Base-by-base conservation (phyloP, 2,329 filamentous ascomycete species). In the Diplodia seriata region DNA sequence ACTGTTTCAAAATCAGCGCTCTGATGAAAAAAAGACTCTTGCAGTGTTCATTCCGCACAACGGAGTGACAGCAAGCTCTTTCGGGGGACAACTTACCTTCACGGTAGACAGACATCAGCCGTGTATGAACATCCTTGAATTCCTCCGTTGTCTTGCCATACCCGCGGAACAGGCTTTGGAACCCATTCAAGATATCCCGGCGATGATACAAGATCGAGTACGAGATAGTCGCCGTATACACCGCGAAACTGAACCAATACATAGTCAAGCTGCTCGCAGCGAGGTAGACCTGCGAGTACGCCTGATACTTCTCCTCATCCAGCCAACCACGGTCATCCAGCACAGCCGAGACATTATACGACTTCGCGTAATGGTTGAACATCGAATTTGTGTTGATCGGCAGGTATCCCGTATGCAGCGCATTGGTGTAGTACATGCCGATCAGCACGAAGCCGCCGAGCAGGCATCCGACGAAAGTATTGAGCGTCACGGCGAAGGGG, bases 221-320 rank as follows among this genome's bases (percentile, higher is more conserved):
- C 0, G 79, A 74, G 9, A 80, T 70, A 4, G 78, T 73, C 0
- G 77, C 74, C 1, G 77, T 79, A 50, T 80, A 76, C 2, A 76
- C 75, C 1, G 78, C 78, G 65, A 81, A 81, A 6, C 72, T 75
- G 4, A 80, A 68, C 5, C 76, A 77, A 56, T 79, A 81, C 18
- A 77, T 75, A 26, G 80, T 72, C 3, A 76, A 76, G 31, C 79
- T 76, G 2, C 78, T 79, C 1, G 78, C 76, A 8, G 76, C 76
- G 4, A 81, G 70, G 70, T 76, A 80, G 14, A 78, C 74, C 1
- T 76, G 77, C 1, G 78, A 80, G 67, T 80, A 80, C 1, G 50
- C 62, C 14, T 73, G 70, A 63, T 79, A 80, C 61, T 75, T 77
- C n/a, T 67, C 55, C 14, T 74, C 63, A 55, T 79, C 76, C 50